Evolutionary conservation across 2,329 filamentous ascomycete genomes (phyloP).

Genomic region (Penicillium sp.): DNA sequence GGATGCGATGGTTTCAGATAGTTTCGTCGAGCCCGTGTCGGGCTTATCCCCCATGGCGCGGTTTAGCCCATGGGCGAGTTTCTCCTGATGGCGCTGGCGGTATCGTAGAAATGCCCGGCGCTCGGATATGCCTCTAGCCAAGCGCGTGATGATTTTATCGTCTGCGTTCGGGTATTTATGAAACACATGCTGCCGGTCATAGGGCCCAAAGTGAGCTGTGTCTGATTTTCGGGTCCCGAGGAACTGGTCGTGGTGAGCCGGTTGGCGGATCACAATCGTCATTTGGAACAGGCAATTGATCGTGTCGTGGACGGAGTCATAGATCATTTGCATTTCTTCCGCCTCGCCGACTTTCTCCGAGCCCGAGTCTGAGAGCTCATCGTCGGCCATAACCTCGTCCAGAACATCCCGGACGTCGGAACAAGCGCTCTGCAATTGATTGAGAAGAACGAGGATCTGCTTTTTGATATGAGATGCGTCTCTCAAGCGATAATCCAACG

Average conservation of each 20-base stretch:
- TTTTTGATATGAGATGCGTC: constrained; percentile 31
- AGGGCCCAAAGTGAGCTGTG: neutral
- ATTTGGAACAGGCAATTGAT: constrained; percentile 1
- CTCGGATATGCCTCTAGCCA: constrained; percentile 42
- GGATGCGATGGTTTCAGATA: constrained; percentile 20
- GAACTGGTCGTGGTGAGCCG: constrained; percentile 8
- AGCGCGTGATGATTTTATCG: constrained; percentile 24
- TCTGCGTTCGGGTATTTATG: constrained; percentile 8
- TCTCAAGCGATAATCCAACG: constrained; percentile 37
- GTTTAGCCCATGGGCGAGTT: constrained; percentile 30
- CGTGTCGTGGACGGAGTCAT: neutral
- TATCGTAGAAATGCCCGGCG: constrained; percentile 46
- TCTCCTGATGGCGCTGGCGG: constrained; percentile 42
- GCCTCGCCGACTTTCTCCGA: too few relatives aligned
- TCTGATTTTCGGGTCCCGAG: neutral
- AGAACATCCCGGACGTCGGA: neutral
- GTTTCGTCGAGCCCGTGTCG: constrained; percentile 3
- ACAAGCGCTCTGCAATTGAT: neutral
- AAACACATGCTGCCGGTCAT: neutral
- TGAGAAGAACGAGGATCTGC: neutral
- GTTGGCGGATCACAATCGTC: constrained; percentile 1
- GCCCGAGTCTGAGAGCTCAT: too few relatives aligned
- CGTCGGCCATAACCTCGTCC: neutral
- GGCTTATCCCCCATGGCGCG: constrained; percentile 18
- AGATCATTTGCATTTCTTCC: neutral